phyloP scores from a whole-genome alignment of 2,329 filamentous ascomycete genomes.

The Phyllosticta citriasiana region DNA sequence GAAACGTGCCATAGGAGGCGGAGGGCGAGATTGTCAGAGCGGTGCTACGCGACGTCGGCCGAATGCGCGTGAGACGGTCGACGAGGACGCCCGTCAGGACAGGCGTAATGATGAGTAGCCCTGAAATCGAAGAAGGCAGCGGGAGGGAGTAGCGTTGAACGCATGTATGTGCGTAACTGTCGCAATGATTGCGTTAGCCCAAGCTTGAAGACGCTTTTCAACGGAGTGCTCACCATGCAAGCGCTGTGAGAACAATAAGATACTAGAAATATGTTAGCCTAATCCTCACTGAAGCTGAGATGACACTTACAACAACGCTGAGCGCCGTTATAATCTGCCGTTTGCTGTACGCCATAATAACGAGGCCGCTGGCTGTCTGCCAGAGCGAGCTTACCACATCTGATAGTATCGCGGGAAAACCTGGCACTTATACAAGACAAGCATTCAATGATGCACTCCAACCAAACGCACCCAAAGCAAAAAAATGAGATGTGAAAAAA shows the following conservation, averaged over 20 bases:
- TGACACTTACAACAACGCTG: slow-evolving; percentile 3
- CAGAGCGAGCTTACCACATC: not conserved
- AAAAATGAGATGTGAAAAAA: not conserved
- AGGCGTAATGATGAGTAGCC: slow-evolving; percentile 26
- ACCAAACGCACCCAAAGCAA: not conserved
- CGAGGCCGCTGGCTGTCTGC: not conserved
- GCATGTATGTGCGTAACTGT: slow-evolving; percentile 4
- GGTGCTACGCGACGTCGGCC: not conserved
- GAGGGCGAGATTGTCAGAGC: slow-evolving; percentile 3
- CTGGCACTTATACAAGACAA: not conserved
- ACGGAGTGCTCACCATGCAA: slow-evolving; percentile 18
- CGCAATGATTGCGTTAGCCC: not conserved
- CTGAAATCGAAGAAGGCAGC: slow-evolving; percentile 23
- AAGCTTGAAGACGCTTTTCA: not conserved
- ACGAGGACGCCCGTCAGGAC: slow-evolving; percentile 22
- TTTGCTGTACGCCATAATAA: slow-evolving; percentile 3
- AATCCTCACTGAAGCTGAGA: too few relatives aligned
- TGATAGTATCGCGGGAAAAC: not conserved
- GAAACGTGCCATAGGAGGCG: not conserved
- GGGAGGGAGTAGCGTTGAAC: slow-evolving; percentile 21
- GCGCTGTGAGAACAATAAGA: slow-evolving; percentile 22
- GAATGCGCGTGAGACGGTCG: slow-evolving; percentile 16
- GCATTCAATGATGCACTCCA: not conserved
- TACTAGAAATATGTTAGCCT: slow-evolving; percentile 18
- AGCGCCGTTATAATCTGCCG: slow-evolving; percentile 2